A percentile compares a stretch with the other conserved stretches of the same genome.
These are phyloP conservation scores for Coemansia sp. DNA, from an alignment of 192 early-diverging fungal genomes.

Conservation along the genomic window DNA sequence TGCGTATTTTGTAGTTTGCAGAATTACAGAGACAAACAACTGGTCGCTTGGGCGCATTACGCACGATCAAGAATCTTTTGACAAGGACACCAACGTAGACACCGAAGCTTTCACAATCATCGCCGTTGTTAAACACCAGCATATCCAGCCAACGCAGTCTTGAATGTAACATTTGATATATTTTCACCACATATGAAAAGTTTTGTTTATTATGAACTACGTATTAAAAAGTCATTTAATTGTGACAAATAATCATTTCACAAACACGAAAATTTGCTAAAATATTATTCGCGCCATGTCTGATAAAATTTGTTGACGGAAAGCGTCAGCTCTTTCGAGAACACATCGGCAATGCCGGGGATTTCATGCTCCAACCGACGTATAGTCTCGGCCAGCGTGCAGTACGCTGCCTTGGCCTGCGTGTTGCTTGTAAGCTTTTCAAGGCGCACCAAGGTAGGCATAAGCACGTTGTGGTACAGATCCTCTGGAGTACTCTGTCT, in stretches of 20 bases:
- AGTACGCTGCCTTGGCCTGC: conserved; percentile 45
- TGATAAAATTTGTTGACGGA: conserved; percentile 52
- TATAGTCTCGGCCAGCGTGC: conserved; percentile 52
- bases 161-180: no score
- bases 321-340: conserved; percentile 48
- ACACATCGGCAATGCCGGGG: conserved; percentile 54
- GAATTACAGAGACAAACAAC: conserved; percentile 43
- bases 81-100: no score
- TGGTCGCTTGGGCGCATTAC: conserved; percentile 37
- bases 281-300: conserved; percentile 44
- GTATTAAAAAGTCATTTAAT: no score
- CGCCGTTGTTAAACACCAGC: no score
- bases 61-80: no score
- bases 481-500: conserved; percentile 45
- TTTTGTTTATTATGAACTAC: no score
- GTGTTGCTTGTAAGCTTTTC: conserved; percentile 50
- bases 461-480: conserved; percentile 53
- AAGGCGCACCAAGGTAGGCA: conserved; percentile 49
- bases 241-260: no score
- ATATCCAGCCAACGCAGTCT: no score
- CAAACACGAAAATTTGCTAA: background rate
- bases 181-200: no score
- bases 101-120: no score
- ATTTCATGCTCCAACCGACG: conserved; percentile 53
- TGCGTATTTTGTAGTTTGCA: conserved; percentile 26